Evolutionary conservation across 371 early-diverging fungal genomes (phyloP), one percentile per base, ranked within the genome.

Genomic region (Gilbertella persicaria): DNA sequence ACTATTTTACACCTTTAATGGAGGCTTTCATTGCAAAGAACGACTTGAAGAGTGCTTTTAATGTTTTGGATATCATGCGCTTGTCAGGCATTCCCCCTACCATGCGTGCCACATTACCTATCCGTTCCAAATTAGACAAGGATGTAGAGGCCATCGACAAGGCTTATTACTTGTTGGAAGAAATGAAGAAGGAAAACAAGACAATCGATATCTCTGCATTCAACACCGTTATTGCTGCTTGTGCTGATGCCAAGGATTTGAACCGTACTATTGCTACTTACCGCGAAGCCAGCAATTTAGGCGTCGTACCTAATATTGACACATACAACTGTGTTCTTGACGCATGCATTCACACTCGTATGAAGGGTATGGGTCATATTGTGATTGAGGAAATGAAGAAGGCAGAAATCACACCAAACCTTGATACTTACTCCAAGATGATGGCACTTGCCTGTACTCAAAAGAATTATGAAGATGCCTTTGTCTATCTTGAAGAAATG

Each of bases 401-500:
- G 35, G 80, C 80, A 0, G 61, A 62, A 10, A 69, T 89, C 5
- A 57, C 61, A 26, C 86, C 87, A n/a, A 77, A 77, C 8, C 50
- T 75, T 14, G 77, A 67, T 6, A 80, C 87, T 0, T 89, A 86
- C 55, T 73, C 73, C 50, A 73, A 69, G 17, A 73, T 90, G 82
- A 77, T 87, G 35, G 47, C 56, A 6, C 54, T 88, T 20, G 58
- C 54, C 4, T 74, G 78, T 16, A 73, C 75, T 1, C 80, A 83
- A 61, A 67, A 58, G 45, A 68, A 85, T 56, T 90, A 90, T 48
- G 91, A 90, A 58, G 85, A 86, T 30, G 90, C 88, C 21, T 91
- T 91, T 57, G 63, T 69, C 42, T 90, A 88, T 37, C 74, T 91
- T 45, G 90, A 90, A 58, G 83, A 88, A 58, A 87, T 90, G 88